Conservation (phyloP, 83 land plant genomes). For the Picea mariana region DNA sequence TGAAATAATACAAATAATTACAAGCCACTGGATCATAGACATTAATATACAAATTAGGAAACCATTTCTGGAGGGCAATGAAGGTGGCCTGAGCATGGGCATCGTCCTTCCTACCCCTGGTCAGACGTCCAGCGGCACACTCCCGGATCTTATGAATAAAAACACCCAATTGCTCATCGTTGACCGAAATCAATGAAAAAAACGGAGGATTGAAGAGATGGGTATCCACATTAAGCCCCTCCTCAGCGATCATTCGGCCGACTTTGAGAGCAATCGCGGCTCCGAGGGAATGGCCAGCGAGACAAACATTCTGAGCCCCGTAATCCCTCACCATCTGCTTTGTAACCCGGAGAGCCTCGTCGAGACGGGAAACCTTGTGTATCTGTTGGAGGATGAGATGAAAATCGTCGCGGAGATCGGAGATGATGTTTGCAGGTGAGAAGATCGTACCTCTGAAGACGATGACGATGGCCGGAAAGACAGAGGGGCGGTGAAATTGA, state of each 20-base stretch:
- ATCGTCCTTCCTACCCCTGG: neutral
- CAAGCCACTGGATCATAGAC: neutral
- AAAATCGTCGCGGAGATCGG: neutral
- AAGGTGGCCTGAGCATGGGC: neutral
- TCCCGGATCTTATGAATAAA: neutral
- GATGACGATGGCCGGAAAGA: neutral
- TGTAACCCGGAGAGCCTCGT: neutral
- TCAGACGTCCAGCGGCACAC: neutral
- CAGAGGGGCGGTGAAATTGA: neutral
- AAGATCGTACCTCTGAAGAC: slow-evolving; percentile 2
- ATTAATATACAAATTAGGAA: slow-evolving; percentile 10
- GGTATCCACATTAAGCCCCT: neutral
- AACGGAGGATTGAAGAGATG: slow-evolving; percentile 18
- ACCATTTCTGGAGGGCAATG: slow-evolving; percentile 17
- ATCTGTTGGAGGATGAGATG: slow-evolving; percentile 1
- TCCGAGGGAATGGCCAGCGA: slow-evolving; percentile 12
- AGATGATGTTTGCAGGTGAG: neutral
- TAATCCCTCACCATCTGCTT: neutral
- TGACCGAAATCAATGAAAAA: neutral
- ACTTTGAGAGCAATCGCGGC: slow-evolving; percentile 3
- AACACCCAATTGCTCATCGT: neutral
- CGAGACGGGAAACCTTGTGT: slow-evolving; percentile 6
- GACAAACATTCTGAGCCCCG: neutral
- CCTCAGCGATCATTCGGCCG: neutral
- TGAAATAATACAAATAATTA: slow-evolving; percentile 6